Evolutionary conservation across 352 stramenopile genomes (phyloP).

Genomic region (Blastocystis sp.): DNA sequence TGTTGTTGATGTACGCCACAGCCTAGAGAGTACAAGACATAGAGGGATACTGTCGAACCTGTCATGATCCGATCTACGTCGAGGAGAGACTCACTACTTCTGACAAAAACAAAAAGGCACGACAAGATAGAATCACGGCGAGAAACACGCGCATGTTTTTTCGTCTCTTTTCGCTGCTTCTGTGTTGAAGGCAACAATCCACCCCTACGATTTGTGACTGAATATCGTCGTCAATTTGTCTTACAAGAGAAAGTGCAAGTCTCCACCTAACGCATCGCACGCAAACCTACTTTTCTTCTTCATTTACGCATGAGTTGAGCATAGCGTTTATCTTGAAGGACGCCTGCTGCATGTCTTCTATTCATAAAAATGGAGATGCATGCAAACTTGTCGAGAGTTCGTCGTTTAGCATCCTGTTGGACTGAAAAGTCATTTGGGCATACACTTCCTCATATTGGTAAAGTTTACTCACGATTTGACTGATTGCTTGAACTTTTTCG

Average conservation of each 20-base stretch:
- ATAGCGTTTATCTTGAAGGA: background rate
- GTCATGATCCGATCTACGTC: background rate
- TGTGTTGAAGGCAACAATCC: too few relatives aligned
- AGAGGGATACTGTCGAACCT: background rate
- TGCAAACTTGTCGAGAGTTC: background rate
- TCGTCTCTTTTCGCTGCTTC: background rate
- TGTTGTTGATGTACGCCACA: background rate
- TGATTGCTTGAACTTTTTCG: background rate
- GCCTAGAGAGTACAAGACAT: background rate
- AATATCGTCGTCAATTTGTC: background rate
- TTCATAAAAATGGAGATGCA: background rate
- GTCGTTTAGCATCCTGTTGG: background rate
- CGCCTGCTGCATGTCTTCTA: background rate
- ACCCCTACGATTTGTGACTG: too few relatives aligned
- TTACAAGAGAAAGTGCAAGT: background rate
- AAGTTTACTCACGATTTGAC: background rate
- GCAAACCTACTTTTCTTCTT: slow-evolving; percentile 48
- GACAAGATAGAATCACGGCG: background rate
- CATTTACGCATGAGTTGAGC: background rate
- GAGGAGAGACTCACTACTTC: background rate
- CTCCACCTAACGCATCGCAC: background rate
- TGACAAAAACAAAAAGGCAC: background rate
- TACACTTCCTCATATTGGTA: background rate
- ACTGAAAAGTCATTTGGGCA: background rate
- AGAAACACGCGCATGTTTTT: background rate